A percentile compares a stretch with the other conserved stretches of the same genome.
Conservation (phyloP, 345 rosid genomes). For the Draba incana region DNA sequence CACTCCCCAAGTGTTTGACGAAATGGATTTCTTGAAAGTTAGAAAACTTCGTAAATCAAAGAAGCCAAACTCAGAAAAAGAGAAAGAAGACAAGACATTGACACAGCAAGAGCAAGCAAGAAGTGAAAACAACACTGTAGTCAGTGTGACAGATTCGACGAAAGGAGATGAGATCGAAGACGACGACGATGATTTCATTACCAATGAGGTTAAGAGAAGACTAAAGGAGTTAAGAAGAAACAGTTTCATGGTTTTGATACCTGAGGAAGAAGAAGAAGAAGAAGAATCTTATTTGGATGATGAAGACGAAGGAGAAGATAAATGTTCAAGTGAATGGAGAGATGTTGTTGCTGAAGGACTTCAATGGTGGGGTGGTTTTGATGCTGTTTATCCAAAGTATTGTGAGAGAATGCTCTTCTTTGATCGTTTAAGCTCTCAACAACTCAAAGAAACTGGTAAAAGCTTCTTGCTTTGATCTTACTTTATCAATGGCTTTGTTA, state of each 20-base stretch:
- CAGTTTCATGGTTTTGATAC: slow-evolving; percentile 93
- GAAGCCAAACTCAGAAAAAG: slow-evolving; percentile 52
- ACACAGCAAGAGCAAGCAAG: slow-evolving; percentile 51
- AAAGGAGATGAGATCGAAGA: slow-evolving; percentile 58
- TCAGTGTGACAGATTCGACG: slow-evolving; percentile 37
- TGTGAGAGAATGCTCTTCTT: slow-evolving; percentile 87
- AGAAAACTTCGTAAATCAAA: slow-evolving; percentile 64
- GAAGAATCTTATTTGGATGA: slow-evolving; percentile 55
- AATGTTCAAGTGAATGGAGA: slow-evolving; percentile 73
- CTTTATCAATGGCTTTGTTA: slow-evolving; percentile 5
- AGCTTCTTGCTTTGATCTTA: slow-evolving; percentile 15
- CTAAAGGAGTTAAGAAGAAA: slow-evolving; percentile 84
- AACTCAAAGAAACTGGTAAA: slow-evolving; percentile 68
- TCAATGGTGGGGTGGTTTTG: slow-evolving; percentile 97
- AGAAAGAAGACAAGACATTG: slow-evolving; percentile 53
- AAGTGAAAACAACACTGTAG: slow-evolving; percentile 42
- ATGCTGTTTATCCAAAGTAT: slow-evolving; percentile 85
- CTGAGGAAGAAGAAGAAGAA: slow-evolving; percentile 81
- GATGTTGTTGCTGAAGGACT: slow-evolving; percentile 90
- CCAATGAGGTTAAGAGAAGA: slow-evolving; percentile 92
- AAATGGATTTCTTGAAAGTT: slow-evolving; percentile 82
- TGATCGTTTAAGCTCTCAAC: slow-evolving; percentile 70
- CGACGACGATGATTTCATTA: slow-evolving; percentile 93
- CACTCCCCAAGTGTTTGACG: slow-evolving; percentile 17
- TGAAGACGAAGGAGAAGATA: slow-evolving; percentile 56